Evolutionary conservation across 2,329 filamentous ascomycete genomes (phyloP), one percentile per base, ranked within the genome.

Genomic region (Leptographium radiaticola): DNA sequence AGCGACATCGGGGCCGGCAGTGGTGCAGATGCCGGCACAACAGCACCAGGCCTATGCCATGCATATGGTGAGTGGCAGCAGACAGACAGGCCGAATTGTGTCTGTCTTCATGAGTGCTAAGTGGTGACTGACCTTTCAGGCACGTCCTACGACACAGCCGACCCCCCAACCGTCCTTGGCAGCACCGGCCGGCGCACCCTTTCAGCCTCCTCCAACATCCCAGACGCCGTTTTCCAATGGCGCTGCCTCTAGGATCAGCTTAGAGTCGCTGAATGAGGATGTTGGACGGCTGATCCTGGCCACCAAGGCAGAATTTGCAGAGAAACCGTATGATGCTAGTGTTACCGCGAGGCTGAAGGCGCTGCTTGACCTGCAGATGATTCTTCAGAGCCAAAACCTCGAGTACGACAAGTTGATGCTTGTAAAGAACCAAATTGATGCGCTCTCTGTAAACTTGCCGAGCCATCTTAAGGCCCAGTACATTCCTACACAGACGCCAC

Each of bases 381-480:
- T 91, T 60, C 74, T 96, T 65, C 82, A 87, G 67, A 84, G 77
- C 61, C 86, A 89, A 68, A 83, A 84, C 65, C 75, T 95, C 66
- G 84, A 84, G 56, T 81, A 83, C 62, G 84, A 90, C 64, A 87
- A 95, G 71, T 77, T 95, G 66, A 82, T 86, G 69, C 80, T 86
- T 67, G 86, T 95, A 69, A 87, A 85, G 69, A 83, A 85, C 66
- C 88, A 93, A 77, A 83, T 96, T 68, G 82, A 85, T 67, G 81
- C 83, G 68, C 78, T 95, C 67, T 79, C 81, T 75, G 70, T 79
- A 79, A 77, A 76, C 64, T 73, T 81, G 68, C 76, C 74, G 68
- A 74, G 66, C 60, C 59, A 60, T 38, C 68, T 70, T 61, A 68
- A 68, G 65, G 69, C 65, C 57, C 60, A 60, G 56, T 63, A 66